Evolutionary conservation across 768 basidiomycete species (phyloP).

Genomic region (Tulasnella sp.): DNA sequence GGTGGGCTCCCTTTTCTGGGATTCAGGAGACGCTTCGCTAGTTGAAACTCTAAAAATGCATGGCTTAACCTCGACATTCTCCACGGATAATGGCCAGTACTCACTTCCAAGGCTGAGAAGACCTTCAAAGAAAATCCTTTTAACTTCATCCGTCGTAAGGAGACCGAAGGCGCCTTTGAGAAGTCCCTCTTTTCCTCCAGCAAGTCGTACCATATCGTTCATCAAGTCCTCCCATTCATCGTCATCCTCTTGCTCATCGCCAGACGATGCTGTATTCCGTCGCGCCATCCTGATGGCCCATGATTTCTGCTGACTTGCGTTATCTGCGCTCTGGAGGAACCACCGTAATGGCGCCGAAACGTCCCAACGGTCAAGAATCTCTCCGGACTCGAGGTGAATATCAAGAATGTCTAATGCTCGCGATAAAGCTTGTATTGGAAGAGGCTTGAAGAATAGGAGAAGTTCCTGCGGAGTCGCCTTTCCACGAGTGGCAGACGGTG

Average conservation of each 20-base stretch:
- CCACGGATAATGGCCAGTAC: conserved; percentile 40
- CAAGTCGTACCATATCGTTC: conserved; percentile 85
- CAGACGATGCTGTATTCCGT: conserved; percentile 48
- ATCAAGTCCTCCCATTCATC: conserved; percentile 86
- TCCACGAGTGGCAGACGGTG: conserved; percentile 62
- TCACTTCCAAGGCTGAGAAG: conserved; percentile 82
- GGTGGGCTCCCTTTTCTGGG: conserved; percentile 47
- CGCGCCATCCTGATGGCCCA: conserved; percentile 86
- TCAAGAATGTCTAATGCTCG: conserved; percentile 86
- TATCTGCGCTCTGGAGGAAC: conserved; percentile 74
- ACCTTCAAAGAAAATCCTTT: conserved; percentile 80
- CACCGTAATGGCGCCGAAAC: conserved; percentile 80
- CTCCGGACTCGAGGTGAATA: conserved; percentile 89
- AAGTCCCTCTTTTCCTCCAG: conserved; percentile 55
- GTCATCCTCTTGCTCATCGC: conserved; percentile 50
- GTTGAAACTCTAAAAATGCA: conserved; percentile 53
- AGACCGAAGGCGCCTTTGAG: conserved; percentile 75
- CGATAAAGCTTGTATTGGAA: conserved; percentile 71
- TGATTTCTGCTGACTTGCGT: conserved; percentile 66
- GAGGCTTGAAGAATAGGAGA: conserved; percentile 74
- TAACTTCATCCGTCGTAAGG: conserved; percentile 64
- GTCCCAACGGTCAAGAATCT: conserved; percentile 85
- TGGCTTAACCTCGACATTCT: background rate
- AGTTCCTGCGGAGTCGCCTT: conserved; percentile 64
- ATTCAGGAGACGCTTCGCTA: conserved; percentile 62